Conservation (phyloP, 805 yeast genomes). For the Naumovozyma dairenensis region DNA sequence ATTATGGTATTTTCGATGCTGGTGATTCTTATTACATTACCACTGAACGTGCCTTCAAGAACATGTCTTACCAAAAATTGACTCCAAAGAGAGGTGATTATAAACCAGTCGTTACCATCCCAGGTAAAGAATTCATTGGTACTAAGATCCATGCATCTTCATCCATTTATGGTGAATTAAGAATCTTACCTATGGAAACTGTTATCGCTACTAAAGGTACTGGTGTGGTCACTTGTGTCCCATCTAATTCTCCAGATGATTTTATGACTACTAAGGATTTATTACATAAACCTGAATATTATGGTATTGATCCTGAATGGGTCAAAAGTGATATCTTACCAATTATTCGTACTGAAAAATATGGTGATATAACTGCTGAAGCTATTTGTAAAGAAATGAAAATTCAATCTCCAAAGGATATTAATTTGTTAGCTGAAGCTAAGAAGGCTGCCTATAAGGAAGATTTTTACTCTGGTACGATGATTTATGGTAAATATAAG, state of each 20-base stretch:
- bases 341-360: conserved; percentile 68
- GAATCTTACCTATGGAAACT: conserved; percentile 95
- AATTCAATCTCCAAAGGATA: conserved; percentile 90
- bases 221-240: conserved; percentile 98
- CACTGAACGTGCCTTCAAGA: conserved; percentile 92
- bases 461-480: conserved; percentile 83
- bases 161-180: conserved; percentile 55
- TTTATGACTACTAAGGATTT: conserved; percentile 78
- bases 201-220: conserved; percentile 93
- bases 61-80: conserved; percentile 90
- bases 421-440: conserved; percentile 78
- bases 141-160: conserved; percentile 81
- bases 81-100: conserved; percentile 82
- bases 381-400: conserved; percentile 73
- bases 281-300: conserved; percentile 81
- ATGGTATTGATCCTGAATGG: conserved; percentile 81
- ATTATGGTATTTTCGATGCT: conserved; percentile 83
- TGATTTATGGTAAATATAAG: conserved; percentile 70
- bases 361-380: conserved; percentile 85
- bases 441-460: conserved; percentile 94
- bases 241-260: conserved; percentile 98
- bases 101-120: conserved; percentile 46
- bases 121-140: conserved; percentile 74
- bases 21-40: conserved; percentile 70
- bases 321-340: conserved; percentile 63